A percentile compares a stretch with the other conserved stretches of the same genome.
Conservation (phyloP, 352 stramenopile species). For the Phytophthora multivora region DNA sequence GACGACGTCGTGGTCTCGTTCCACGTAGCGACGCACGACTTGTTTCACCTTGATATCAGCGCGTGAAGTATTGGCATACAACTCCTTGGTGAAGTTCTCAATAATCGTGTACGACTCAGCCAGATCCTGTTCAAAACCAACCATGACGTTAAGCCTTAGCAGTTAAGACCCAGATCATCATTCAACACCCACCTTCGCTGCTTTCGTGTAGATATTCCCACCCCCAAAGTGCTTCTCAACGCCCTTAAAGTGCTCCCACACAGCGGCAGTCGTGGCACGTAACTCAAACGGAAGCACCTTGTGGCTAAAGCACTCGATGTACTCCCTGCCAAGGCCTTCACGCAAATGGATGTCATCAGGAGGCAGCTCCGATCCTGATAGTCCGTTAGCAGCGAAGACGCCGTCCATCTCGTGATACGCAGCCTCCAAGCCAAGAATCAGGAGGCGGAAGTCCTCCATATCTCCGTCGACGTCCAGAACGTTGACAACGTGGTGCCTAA, state of each 20-base stretch:
- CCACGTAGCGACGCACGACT: constrained; percentile 45
- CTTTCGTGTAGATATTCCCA: constrained; percentile 27
- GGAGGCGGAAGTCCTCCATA: constrained; percentile 8
- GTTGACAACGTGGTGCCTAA: not conserved
- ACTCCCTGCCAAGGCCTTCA: constrained; percentile 14
- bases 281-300: constrained; percentile 37
- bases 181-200: constrained; percentile 15
- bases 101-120: constrained; percentile 29
- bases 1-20: constrained; percentile 56
- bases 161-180: not conserved
- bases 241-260: constrained; percentile 35
- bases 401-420: constrained; percentile 18
- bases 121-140: constrained; percentile 15
- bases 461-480: constrained; percentile 4
- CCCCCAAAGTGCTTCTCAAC: constrained; percentile 19
- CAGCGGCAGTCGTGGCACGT: constrained; percentile 7
- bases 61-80: constrained; percentile 16
- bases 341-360: constrained; percentile 20
- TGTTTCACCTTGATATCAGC: constrained; percentile 29
- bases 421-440: constrained; percentile 19
- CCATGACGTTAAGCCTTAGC: no score
- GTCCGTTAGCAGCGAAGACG: constrained; percentile 24
- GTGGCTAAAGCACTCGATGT: constrained; percentile 29
- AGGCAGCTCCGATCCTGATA: constrained; percentile 10
- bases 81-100: constrained; percentile 28